Evolutionary conservation across 495 filamentous ascomycete genomes (phyloP).

Genomic region (Talaromyces thailandensis): DNA sequence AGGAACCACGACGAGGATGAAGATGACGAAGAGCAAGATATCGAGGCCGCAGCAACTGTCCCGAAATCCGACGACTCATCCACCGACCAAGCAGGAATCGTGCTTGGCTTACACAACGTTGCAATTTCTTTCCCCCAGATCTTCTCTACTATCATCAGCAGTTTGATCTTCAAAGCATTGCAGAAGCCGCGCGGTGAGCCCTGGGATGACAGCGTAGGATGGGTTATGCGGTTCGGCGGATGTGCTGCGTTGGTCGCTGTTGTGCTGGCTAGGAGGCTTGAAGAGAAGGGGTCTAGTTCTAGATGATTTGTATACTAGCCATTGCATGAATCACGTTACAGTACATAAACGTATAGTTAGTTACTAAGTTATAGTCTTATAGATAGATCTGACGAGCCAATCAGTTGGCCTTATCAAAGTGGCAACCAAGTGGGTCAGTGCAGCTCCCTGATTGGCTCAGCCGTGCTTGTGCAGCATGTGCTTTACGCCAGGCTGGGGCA

Average conservation of each 20-base stretch:
- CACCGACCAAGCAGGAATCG: constrained; percentile 75
- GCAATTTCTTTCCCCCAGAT: constrained; percentile 83
- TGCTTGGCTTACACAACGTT: constrained; percentile 88
- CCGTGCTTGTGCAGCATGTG: background rate
- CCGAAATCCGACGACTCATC: constrained; percentile 11
- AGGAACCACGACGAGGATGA: constrained; percentile 11
- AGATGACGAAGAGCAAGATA: constrained; percentile 15
- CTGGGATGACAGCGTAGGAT: constrained; percentile 78
- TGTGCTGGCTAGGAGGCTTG: constrained; percentile 45
- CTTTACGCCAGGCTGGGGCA: background rate
- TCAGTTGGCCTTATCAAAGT: background rate
- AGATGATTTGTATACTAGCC: background rate
- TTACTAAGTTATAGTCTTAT: no score
- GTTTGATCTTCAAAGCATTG: constrained; percentile 66
- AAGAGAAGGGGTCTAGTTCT: constrained; percentile 19
- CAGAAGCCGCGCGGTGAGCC: constrained; percentile 76
- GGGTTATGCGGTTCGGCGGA: constrained; percentile 75
- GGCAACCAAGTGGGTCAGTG: background rate
- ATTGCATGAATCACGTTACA: no score
- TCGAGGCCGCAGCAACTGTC: constrained; percentile 8
- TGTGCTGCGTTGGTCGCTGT: constrained; percentile 68
- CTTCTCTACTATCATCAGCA: constrained; percentile 72
- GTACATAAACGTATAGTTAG: no score
- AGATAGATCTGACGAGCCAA: background rate
- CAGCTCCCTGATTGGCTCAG: background rate